Base-by-base conservation (phyloP, 495 filamentous ascomycete species). In the Trypethelium eluteriae region DNA sequence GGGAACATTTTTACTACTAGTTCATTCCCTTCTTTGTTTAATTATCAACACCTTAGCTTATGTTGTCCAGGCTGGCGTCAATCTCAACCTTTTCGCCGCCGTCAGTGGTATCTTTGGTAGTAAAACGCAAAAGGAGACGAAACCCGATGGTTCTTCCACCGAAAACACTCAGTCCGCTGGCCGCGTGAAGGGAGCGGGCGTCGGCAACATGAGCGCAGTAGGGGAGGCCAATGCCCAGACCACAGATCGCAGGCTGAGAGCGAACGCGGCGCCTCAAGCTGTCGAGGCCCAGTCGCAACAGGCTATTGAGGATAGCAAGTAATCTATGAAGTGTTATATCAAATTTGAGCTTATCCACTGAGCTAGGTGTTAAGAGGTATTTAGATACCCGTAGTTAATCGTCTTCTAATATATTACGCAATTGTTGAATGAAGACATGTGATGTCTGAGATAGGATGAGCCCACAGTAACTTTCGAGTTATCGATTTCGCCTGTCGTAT, bases 51-150 rank as follows among this genome's bases (percentile, higher is more conserved):
- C 25, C 63, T 69, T 14, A 46, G 9, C 34, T 35, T 25, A 46
- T 49, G 34, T 38, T 34, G n/a, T 16, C 3, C 56, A 76, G 75
- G 75, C 75, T 14, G 75, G 75, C 39, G 64, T 77, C 34, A 77
- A 75, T 46, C 69, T 77, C 44, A 77, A 76, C 69, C 62, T 77
- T 66, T 68, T 74, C 62, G 75, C 71, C 65, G 75, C 74, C 34
- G 47, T 77, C 50, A 64, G 67, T 50, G 72, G 75, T 46, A 67
- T 70, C 36, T 72, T 77, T 50, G 64, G 50, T 11, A 69, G 72
- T 53, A 74, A 71, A 62, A 69, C 66, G 25, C 71, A 72, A 64
- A 77, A 75, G 64, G 72, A 75, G 32, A 76, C 72, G 11, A 69
- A 69, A 32, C 64, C 66, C 2, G 74, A 77, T 49, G 74, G 74